Evolutionary conservation across 345 rosid genomes (phyloP).

Genomic region (Hibiscus mutabilis): DNA sequence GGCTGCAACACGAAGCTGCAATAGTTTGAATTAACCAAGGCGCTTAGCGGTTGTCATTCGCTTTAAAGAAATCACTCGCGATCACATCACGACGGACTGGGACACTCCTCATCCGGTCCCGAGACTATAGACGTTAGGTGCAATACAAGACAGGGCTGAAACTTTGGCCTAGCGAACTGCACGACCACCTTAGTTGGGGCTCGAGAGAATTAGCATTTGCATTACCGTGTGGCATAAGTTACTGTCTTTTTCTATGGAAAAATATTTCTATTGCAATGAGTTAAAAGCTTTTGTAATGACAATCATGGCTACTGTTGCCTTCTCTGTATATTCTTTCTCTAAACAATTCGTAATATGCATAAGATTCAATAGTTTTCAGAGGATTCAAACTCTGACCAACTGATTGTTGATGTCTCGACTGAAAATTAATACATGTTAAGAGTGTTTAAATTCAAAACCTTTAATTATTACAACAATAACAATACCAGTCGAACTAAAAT

Average conservation of each 20-base stretch:
- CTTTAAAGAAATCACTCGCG: constrained; percentile 75
- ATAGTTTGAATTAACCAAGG: constrained; percentile 80
- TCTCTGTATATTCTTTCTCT: constrained; percentile 8
- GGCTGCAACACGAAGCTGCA: not conserved
- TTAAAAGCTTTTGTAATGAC: constrained; percentile 10
- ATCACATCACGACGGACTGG: constrained; percentile 70
- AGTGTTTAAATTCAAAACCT: too few relatives aligned
- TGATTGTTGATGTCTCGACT: too few relatives aligned
- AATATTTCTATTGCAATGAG: constrained; percentile 6
- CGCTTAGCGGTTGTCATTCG: constrained; percentile 77
- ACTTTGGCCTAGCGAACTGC: not conserved
- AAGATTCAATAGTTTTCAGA: too few relatives aligned
- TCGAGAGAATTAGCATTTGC: not conserved
- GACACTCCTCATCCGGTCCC: constrained; percentile 41
- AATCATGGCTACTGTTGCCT: constrained; percentile 33
- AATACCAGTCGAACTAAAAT: too few relatives aligned
- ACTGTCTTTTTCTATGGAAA: constrained; percentile 10
- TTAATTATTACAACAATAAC: too few relatives aligned
- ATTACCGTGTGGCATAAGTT: not conserved
- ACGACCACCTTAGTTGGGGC: not conserved
- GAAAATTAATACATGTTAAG: too few relatives aligned
- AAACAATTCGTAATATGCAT: not conserved
- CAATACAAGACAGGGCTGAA: not conserved
- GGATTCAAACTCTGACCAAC: too few relatives aligned
- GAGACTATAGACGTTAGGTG: constrained; percentile 27